A percentile compares a stretch with the other conserved stretches of the same genome.
These are phyloP conservation scores for Boletus sp. DNA, from an alignment of 768 basidiomycete genomes.

Conservation along the genomic window DNA sequence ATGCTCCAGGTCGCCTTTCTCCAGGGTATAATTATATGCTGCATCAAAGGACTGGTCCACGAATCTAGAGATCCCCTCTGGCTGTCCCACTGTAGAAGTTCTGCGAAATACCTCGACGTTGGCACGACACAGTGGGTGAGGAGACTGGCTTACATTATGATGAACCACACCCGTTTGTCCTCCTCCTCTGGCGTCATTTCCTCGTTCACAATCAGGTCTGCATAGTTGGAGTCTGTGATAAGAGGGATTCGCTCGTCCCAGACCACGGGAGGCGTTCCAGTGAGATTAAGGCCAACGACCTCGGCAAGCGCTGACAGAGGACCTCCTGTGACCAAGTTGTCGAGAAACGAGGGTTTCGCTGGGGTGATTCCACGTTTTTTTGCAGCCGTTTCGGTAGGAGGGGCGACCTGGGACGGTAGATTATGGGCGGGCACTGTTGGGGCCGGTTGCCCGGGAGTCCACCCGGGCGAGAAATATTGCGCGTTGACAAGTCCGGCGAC, in stretches of 20 bases:
- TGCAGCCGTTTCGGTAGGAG: constrained; percentile 26
- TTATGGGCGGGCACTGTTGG: constrained; percentile 21
- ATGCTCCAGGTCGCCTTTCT: constrained; percentile 61
- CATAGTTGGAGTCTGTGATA: constrained; percentile 81
- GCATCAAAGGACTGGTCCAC: constrained; percentile 75
- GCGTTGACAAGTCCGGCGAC: constrained; percentile 38
- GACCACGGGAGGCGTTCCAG: constrained; percentile 41
- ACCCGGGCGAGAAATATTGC: constrained; percentile 81
- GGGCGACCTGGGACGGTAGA: constrained; percentile 19
- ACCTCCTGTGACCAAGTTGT: constrained; percentile 45
- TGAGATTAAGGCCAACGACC: constrained; percentile 69
- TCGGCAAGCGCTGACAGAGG: constrained; percentile 56
- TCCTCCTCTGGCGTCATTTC: constrained; percentile 61
- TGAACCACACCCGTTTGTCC: constrained; percentile 69
- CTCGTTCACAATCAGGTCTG: constrained; percentile 71
- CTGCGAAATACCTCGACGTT: constrained; percentile 33
- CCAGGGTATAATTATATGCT: constrained; percentile 62
- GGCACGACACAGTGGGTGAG: not conserved
- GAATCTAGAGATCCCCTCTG: constrained; percentile 65
- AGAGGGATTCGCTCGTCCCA: constrained; percentile 79
- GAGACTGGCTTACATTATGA: constrained; percentile 61
- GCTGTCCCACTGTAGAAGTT: constrained; percentile 54
- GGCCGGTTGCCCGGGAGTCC: constrained; percentile 70
- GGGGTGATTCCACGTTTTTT: constrained; percentile 19
- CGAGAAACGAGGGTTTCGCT: constrained; percentile 26